Base-by-base conservation (phyloP, 352 stramenopile species). In the Phytopythium kandeliae region DNA sequence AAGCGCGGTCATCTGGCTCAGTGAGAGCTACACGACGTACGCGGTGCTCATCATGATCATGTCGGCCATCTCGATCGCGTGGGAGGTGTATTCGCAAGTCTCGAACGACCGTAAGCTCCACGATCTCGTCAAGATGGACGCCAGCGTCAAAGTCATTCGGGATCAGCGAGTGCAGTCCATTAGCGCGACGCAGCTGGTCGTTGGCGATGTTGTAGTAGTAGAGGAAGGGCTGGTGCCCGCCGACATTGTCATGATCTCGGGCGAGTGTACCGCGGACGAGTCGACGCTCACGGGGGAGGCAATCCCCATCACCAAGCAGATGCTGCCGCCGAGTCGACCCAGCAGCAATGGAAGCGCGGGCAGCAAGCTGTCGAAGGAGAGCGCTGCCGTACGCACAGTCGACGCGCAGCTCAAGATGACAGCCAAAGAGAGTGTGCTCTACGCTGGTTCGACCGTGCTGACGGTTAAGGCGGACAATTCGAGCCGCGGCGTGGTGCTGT, bases 271-370 rank as follows among this genome's bases (percentile, higher is more conserved):
- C 25, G 77, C 63, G 17, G 81, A 92, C 44, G 81, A 92, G 63
- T 69, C 81, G 1, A 86, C 77, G 37, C 68, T 92, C n/a, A 92
- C 81, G 15, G 81, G 81, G 0, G 81, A 92, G 52, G 76, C 79
- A n/a, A 83, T 92, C n/a, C 81, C 81, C 4, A 78, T 90, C 37
- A 81, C 69, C 7, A 89, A 92, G 48, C 72, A 86, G 52, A 48
- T 54, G 30, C 35, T 73, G 0, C 34, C 58, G 17, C 30, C 34
- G 0, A 36, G 21, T 1, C 26, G 51, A 16, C 77, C 81, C 21
- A n/a, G 11, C 3, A 51, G 12, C 8, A 51, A 19, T 12, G 22
- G 31, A 4, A 74, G 84, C 37, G 75, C 60, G 1, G 86, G 86
- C 40, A 69, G 85, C 54, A 55, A 51, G 21, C 38, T 73, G 1